Evolutionary conservation across 1,284 basidiomycete species (phyloP).

Genomic region (Peniophora sp.): DNA sequence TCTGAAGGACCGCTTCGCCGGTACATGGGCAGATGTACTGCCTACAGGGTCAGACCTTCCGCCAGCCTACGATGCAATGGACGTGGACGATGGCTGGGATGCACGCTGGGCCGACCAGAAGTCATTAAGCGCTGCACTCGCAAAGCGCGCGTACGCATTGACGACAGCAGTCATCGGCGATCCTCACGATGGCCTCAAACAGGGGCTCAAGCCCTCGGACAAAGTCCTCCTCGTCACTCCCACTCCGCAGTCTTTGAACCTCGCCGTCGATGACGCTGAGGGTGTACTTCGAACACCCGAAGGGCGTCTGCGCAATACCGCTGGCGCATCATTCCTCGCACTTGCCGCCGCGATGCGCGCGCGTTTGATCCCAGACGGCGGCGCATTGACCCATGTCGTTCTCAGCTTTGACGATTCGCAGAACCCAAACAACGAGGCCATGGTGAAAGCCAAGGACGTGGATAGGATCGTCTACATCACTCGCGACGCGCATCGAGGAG

Average conservation of each 20-base stretch:
- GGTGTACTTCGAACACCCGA: slow-evolving; percentile 33
- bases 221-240: slow-evolving; percentile 47
- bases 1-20: slow-evolving; percentile 45
- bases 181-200: slow-evolving; percentile 19
- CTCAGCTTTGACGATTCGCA: background rate
- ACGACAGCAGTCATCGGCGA: slow-evolving; percentile 42
- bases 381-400: slow-evolving; percentile 34
- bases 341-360: slow-evolving; percentile 33
- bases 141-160: slow-evolving; percentile 31
- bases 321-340: slow-evolving; percentile 44
- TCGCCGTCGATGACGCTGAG: slow-evolving; percentile 51
- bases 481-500: slow-evolving; percentile 39
- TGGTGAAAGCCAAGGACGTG: background rate
- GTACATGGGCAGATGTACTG: slow-evolving; percentile 26
- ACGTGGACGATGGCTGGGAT: slow-evolving; percentile 27
- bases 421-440: background rate
- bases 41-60: too few relatives aligned
- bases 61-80: slow-evolving; percentile 5
- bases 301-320: slow-evolving; percentile 45
- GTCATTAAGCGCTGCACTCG: slow-evolving; percentile 27
- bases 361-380: slow-evolving; percentile 14
- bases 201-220: slow-evolving; percentile 18
- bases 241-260: slow-evolving; percentile 45
- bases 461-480: slow-evolving; percentile 32
- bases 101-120: slow-evolving; percentile 30